phyloP scores from a whole-genome alignment of 139 green algal species.

The Auxenochlorella protothecoides region DNA sequence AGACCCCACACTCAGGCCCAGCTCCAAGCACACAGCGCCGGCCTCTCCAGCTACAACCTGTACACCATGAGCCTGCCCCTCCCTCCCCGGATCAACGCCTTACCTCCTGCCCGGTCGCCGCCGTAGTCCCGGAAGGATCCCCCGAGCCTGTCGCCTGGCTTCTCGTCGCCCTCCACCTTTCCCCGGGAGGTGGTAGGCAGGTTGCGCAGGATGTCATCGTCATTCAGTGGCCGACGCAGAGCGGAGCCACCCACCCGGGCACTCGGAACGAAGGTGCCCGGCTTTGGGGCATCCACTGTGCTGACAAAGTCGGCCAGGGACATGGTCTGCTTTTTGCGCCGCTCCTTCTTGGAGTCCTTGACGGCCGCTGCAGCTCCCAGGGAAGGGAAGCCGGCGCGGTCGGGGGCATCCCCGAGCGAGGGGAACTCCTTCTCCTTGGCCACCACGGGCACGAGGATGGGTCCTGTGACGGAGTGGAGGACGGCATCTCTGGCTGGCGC shows the following conservation, averaged over 20 bases:
- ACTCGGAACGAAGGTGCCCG: too few relatives aligned
- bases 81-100: neutral
- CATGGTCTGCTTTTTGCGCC: slow-evolving; percentile 60
- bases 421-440: too few relatives aligned
- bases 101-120: neutral
- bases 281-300: too few relatives aligned
- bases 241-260: too few relatives aligned
- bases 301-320: slow-evolving; percentile 50
- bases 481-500: too few relatives aligned
- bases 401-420: too few relatives aligned
- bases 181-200: slow-evolving; percentile 52
- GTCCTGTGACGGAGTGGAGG: too few relatives aligned
- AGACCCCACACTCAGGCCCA: too few relatives aligned
- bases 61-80: neutral
- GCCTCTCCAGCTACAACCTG: too few relatives aligned
- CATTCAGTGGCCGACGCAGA: neutral
- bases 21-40: too few relatives aligned
- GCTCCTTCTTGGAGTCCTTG: slow-evolving; percentile 47
- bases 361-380: neutral
- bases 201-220: slow-evolving; percentile 33
- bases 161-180: slow-evolving; percentile 34
- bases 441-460: too few relatives aligned
- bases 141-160: slow-evolving; percentile 27
- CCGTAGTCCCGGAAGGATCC: slow-evolving; percentile 69
- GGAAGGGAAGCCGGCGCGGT: too few relatives aligned